phyloP scores from a whole-genome alignment of 345 rosid species.

The Lepidium aucheri region DNA sequence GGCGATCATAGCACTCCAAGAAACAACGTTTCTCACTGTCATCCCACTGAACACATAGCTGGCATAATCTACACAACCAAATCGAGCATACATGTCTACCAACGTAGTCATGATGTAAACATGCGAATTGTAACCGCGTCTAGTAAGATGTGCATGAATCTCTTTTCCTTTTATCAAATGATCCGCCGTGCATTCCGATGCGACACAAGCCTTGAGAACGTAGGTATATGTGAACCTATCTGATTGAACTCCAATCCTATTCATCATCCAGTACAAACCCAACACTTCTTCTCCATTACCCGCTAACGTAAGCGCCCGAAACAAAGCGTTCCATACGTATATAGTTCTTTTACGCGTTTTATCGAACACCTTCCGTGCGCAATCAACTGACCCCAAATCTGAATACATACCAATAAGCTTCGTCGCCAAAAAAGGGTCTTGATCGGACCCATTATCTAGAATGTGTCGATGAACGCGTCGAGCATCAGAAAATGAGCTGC shows the following conservation, averaged over 20 bases:
- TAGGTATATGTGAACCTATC: conserved; percentile 87
- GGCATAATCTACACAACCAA: conserved; percentile 50
- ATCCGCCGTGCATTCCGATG: conserved; percentile 34
- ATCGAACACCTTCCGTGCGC: conserved; percentile 80
- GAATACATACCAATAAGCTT: conserved; percentile 74
- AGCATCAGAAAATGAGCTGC: conserved; percentile 53
- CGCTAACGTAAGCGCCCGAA: conserved; percentile 66
- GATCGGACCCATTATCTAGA: conserved; percentile 59
- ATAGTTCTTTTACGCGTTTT: conserved; percentile 64
- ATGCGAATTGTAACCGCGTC: conserved; percentile 51
- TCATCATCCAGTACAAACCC: conserved; percentile 59
- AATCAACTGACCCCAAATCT: conserved; percentile 38
- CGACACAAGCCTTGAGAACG: conserved; percentile 79
- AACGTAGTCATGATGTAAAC: conserved; percentile 79
- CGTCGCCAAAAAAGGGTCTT: conserved; percentile 90
- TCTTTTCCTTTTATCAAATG: conserved; percentile 56
- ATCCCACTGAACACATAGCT: conserved; percentile 51
- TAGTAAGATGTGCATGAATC: conserved; percentile 67
- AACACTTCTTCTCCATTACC: conserved; percentile 76
- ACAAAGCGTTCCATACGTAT: conserved; percentile 80
- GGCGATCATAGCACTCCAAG: conserved; percentile 93
- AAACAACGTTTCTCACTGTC: conserved; percentile 61
- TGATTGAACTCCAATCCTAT: conserved; percentile 39
- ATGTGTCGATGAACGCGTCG: conserved; percentile 56
- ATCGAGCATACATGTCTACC: conserved; percentile 82